phyloP scores from a whole-genome alignment of 2,329 filamentous ascomycete species.

The Venturia asperata region DNA sequence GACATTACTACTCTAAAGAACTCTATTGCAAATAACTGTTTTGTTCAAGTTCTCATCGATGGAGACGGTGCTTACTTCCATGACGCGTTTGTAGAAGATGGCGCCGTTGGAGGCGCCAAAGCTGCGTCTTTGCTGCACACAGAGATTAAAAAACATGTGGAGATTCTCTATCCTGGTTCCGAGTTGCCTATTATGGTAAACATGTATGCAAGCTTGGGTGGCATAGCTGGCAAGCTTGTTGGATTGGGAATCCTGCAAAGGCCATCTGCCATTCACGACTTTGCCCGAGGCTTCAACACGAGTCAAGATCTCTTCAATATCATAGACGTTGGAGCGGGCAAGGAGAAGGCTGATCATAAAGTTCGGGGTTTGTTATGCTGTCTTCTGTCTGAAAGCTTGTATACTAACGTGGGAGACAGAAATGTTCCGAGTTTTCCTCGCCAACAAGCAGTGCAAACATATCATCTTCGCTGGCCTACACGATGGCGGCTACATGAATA shows the following conservation, averaged over 20 bases:
- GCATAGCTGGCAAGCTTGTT: slow-evolving; percentile 38
- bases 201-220: slow-evolving; percentile 42
- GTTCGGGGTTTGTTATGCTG: slow-evolving; percentile 32
- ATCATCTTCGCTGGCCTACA: slow-evolving; percentile 44
- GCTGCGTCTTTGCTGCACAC: slow-evolving; percentile 39
- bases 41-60: slow-evolving; percentile 42
- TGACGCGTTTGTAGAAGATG: slow-evolving; percentile 37
- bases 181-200: slow-evolving; percentile 39
- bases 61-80: slow-evolving; percentile 45
- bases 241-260: slow-evolving; percentile 35
- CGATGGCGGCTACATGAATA: slow-evolving; percentile 41
- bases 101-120: slow-evolving; percentile 40
- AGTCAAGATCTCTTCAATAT: slow-evolving; percentile 42
- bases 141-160: slow-evolving; percentile 38
- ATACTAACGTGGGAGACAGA: slow-evolving; percentile 25
- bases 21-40: slow-evolving; percentile 33
- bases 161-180: slow-evolving; percentile 33
- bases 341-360: slow-evolving; percentile 43
- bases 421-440: slow-evolving; percentile 40
- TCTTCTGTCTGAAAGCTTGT: neutral
- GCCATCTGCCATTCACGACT: slow-evolving; percentile 35
- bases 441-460: slow-evolving; percentile 41
- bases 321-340: slow-evolving; percentile 42
- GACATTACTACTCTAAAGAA: slow-evolving; percentile 25
- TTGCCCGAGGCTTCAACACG: slow-evolving; percentile 39